A percentile compares a stretch with the other conserved stretches of the same genome.
phyloP scores from a whole-genome alignment of 441 rosid species.

The Croton setiger region DNA sequence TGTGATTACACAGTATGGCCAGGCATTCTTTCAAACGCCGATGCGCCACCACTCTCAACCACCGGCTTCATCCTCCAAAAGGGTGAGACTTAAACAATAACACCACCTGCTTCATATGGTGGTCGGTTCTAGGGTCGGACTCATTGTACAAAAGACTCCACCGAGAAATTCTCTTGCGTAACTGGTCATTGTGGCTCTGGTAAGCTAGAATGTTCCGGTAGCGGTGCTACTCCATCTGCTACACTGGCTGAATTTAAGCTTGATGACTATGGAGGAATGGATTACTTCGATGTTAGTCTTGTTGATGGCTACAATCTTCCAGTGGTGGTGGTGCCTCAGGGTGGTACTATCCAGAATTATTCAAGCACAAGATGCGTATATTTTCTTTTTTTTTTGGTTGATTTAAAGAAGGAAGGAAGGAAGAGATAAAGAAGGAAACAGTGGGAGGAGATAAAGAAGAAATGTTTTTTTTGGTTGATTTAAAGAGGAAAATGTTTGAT shows the following conservation, averaged over 20 bases:
- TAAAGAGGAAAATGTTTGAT: too few species aligned
- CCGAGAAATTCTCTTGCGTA: constrained; percentile 60
- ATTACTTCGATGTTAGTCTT: constrained; percentile 80
- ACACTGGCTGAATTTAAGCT: constrained; percentile 79
- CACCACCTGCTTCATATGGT: constrained; percentile 71
- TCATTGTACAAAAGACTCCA: constrained; percentile 51
- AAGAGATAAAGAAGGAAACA: too few species aligned
- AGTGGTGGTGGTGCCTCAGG: constrained; percentile 57
- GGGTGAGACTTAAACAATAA: constrained; percentile 42
- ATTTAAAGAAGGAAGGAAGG: too few species aligned
- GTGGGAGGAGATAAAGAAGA: too few species aligned
- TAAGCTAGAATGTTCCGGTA: constrained; percentile 61
- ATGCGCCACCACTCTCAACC: constrained; percentile 47
- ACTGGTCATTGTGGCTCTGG: constrained; percentile 83
- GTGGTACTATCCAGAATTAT: constrained; percentile 60
- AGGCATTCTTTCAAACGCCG: constrained; percentile 72
- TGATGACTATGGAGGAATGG: constrained; percentile 57
- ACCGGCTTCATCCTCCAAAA: constrained; percentile 68
- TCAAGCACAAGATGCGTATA: constrained; percentile 57
- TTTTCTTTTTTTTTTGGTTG: too few species aligned
- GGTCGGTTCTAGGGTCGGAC: constrained; percentile 97
- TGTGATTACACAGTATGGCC: constrained; percentile 90
- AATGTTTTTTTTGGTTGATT: too few species aligned
- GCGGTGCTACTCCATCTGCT: constrained; percentile 76
- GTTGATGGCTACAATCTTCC: constrained; percentile 97